These are phyloP conservation scores for Phytophthora meadii DNA, from an alignment of 352 stramenopile species.

Conservation along the genomic window DNA sequence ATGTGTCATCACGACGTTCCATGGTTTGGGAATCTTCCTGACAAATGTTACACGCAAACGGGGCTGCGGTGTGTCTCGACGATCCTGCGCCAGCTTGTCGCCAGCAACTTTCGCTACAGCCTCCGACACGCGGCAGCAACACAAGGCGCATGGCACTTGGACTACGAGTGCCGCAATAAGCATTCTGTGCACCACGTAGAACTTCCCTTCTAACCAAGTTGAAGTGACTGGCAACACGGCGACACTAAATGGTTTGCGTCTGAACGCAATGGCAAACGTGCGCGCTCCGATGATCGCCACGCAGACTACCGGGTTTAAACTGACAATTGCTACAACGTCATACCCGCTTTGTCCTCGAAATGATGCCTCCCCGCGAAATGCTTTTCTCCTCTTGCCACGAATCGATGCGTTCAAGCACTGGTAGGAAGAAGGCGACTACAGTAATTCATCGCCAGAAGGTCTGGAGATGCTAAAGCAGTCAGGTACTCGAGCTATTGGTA, in stretches of 20 bases:
- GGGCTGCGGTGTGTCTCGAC: constrained; percentile 19
- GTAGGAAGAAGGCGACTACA: too few species aligned
- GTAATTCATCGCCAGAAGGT: too few species aligned
- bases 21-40: constrained; percentile 33
- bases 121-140: constrained; percentile 5
- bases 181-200: not conserved
- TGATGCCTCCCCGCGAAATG: too few species aligned
- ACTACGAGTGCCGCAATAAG: not conserved
- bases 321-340: too few species aligned
- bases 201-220: not conserved
- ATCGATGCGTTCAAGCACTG: too few species aligned
- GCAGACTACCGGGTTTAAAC: too few species aligned
- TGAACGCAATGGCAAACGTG: not conserved
- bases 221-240: not conserved
- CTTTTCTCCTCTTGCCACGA: too few species aligned
- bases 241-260: not conserved
- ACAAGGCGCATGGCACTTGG: too few species aligned
- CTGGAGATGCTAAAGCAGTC: too few species aligned
- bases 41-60: constrained; percentile 17
- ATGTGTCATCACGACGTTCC: constrained; percentile 18
- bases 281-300: not conserved
- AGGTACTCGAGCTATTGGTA: too few species aligned
- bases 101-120: not conserved
- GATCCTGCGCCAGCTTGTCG: constrained; percentile 8
- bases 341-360: too few species aligned